These are phyloP conservation scores for Plasmodium cynomolgi DNA, from an alignment of 169 alveolate genomes.

Conservation along the genomic window DNA sequence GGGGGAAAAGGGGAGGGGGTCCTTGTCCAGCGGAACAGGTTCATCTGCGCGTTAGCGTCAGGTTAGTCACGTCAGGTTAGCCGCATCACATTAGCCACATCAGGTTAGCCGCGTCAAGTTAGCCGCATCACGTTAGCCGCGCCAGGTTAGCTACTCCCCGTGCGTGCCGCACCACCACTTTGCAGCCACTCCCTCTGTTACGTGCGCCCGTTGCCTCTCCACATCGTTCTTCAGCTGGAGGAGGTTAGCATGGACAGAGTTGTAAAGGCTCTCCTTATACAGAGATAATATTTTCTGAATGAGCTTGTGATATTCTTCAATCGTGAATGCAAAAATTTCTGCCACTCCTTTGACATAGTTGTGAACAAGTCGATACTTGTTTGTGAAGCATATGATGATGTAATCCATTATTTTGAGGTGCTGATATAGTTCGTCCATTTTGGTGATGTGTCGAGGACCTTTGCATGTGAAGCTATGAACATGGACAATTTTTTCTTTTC, in stretches of 20 bases:
- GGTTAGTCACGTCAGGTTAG: background rate
- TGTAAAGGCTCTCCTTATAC: constrained; percentile 38
- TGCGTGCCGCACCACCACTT: background rate
- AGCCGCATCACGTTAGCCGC: background rate
- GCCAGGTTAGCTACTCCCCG: too few species aligned
- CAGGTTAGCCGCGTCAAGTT: background rate
- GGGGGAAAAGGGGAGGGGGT: background rate
- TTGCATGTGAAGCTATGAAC: background rate
- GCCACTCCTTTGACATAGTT: constrained; percentile 13
- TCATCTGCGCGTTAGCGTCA: background rate
- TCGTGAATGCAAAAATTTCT: constrained; percentile 9
- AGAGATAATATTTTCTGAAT: constrained; percentile 22
- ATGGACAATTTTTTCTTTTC: background rate
- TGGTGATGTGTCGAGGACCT: background rate
- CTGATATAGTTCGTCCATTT: constrained; percentile 70
- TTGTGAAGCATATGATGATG: constrained; percentile 39
- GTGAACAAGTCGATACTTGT: constrained; percentile 38
- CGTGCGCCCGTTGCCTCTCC: constrained; percentile 37
- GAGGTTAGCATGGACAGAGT: constrained; percentile 51
- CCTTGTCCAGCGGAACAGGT: background rate
- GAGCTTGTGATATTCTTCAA: constrained; percentile 47
- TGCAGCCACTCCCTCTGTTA: background rate
- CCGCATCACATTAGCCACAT: background rate
- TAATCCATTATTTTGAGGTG: constrained; percentile 56
- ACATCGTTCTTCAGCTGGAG: constrained; percentile 13